Conservation (phyloP, 192 early-diverging fungal species). For the Umbelopsis vinacea region DNA sequence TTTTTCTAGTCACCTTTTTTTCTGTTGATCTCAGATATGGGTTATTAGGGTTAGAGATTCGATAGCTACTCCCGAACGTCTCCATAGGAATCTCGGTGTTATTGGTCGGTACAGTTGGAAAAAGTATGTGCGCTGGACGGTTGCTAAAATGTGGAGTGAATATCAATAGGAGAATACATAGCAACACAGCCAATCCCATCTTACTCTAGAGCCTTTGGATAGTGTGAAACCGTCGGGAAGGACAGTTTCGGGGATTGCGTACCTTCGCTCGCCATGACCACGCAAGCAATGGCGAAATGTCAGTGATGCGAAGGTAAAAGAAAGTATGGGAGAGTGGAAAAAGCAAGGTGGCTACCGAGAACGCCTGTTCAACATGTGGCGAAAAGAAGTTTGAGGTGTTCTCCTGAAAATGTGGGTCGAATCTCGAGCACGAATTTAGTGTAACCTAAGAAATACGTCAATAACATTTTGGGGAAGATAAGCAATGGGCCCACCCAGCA, state of each 20-base stretch:
- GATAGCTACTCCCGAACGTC: not conserved
- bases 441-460: too few relatives aligned
- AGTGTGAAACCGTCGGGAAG: not conserved
- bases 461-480: too few relatives aligned
- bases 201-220: not conserved
- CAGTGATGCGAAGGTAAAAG: not conserved
- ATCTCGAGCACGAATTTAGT: too few relatives aligned
- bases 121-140: not conserved
- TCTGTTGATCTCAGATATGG: not conserved
- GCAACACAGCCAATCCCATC: not conserved
- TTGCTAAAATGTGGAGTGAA: not conserved
- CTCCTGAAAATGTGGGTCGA: too few relatives aligned
- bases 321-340: too few relatives aligned
- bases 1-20: not conserved
- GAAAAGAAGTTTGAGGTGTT: too few relatives aligned
- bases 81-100: not conserved
- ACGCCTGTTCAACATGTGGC: too few relatives aligned
- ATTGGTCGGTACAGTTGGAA: not conserved
- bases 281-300: not conserved
- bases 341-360: not conserved
- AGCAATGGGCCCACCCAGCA: too few relatives aligned
- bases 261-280: not conserved
- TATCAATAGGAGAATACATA: not conserved
- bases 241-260: not conserved
- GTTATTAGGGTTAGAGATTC: conserved; percentile 11